A percentile compares a stretch with the other conserved stretches of the same genome.
Evolutionary conservation across 768 basidiomycete species (phyloP).

Genomic region (Ramaria rubella): DNA sequence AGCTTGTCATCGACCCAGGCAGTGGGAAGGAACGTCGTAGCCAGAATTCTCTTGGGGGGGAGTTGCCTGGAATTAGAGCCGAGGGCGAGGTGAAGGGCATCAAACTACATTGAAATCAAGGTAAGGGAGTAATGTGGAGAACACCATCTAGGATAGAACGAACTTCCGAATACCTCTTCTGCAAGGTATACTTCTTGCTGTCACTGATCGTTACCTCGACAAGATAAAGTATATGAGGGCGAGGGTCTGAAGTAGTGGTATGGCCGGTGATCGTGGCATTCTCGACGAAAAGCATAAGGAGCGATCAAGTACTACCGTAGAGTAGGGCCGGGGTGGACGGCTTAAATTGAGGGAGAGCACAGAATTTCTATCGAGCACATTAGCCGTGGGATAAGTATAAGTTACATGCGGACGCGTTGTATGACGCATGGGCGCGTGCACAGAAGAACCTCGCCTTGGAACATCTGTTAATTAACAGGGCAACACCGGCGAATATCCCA

Average conservation of each 20-base stretch:
- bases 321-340: no score
- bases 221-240: constrained; percentile 42
- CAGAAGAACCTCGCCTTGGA: no score
- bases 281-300: constrained; percentile 4
- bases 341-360: no score
- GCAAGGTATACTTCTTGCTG: constrained; percentile 24
- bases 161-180: constrained; percentile 43
- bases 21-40: constrained; percentile 43
- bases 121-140: neutral
- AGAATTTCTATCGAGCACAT: no score
- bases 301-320: no score
- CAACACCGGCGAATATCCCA: no score
- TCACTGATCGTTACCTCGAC: constrained; percentile 33
- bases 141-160: constrained; percentile 1
- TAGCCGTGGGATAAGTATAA: no score
- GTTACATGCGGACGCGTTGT: no score
- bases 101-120: constrained; percentile 28
- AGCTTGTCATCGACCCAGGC: constrained; percentile 49
- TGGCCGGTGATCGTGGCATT: constrained; percentile 33
- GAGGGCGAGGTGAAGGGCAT: constrained; percentile 36
- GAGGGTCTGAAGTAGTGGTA: constrained; percentile 40
- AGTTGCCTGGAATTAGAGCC: constrained; percentile 32
- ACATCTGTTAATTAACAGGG: no score
- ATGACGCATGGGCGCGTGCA: no score
- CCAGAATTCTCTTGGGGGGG: constrained; percentile 45